phyloP scores from a whole-genome alignment of 169 alveolate genomes.

The Plasmodium gonderi region DNA sequence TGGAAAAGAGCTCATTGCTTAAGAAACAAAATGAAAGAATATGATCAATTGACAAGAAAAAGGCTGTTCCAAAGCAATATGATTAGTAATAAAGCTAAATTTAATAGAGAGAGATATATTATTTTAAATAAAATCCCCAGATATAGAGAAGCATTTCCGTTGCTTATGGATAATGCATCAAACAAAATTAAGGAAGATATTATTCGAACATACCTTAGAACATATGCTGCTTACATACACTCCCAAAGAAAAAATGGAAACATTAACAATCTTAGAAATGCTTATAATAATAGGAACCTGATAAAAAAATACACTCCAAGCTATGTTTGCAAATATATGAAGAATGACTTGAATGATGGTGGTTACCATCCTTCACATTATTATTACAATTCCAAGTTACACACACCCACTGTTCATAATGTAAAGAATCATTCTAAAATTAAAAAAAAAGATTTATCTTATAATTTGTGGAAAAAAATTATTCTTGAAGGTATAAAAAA shows the following conservation, averaged over 20 bases:
- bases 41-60: slow-evolving; percentile 58
- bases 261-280: not conserved
- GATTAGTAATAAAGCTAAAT: slow-evolving; percentile 48
- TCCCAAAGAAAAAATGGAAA: slow-evolving; percentile 30
- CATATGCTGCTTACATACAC: slow-evolving; percentile 56
- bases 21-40: slow-evolving; percentile 69
- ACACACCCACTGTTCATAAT: not conserved
- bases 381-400: not conserved
- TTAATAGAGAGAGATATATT: slow-evolving; percentile 56
- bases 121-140: slow-evolving; percentile 46
- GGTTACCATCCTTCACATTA: not conserved
- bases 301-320: not conserved
- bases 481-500: slow-evolving; percentile 28
- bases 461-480: slow-evolving; percentile 44
- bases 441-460: slow-evolving; percentile 23
- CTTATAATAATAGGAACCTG: not conserved
- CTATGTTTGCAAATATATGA: not conserved
- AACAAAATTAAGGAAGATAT: slow-evolving; percentile 51
- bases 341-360: not conserved
- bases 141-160: slow-evolving; percentile 71
- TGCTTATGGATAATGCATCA: slow-evolving; percentile 20
- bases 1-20: slow-evolving; percentile 51
- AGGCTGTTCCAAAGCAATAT: slow-evolving; percentile 22
- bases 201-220: slow-evolving; percentile 60
- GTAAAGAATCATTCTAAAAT: not conserved